Evolutionary conservation across 352 stramenopile species (phyloP).

Genomic region (Phytophthora meadii): DNA sequence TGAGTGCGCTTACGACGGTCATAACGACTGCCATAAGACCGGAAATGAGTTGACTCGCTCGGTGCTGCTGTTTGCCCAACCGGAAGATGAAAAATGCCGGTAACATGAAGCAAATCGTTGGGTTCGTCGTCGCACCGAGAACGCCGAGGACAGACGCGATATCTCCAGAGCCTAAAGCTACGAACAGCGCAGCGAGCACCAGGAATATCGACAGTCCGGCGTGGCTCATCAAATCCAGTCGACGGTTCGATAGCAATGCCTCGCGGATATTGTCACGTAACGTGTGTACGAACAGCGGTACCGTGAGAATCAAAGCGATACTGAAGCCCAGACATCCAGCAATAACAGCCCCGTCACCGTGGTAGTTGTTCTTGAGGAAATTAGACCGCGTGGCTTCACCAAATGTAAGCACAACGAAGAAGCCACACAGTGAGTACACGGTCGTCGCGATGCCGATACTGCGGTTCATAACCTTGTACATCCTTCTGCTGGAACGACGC

Average conservation of each 20-base stretch:
- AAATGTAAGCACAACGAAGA: conserved; percentile 90
- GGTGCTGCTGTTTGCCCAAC: conserved; percentile 49
- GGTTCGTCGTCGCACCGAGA: conserved; percentile 87
- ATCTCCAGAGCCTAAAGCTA: conserved; percentile 77
- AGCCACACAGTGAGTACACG: conserved; percentile 81
- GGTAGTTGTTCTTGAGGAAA: conserved; percentile 91
- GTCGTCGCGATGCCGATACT: conserved; percentile 78
- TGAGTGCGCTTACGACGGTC: conserved; percentile 56
- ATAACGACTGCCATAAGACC: conserved; percentile 53
- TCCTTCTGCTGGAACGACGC: conserved; percentile 76
- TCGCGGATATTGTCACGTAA: conserved; percentile 87
- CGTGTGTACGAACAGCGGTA: conserved; percentile 88
- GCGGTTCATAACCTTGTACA: conserved; percentile 92
- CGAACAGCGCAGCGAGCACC: conserved; percentile 54
- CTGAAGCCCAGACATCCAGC: conserved; percentile 81
- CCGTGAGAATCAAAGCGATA: conserved; percentile 82
- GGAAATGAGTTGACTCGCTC: conserved; percentile 52
- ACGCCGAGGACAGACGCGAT: conserved; percentile 87
- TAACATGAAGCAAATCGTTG: conserved; percentile 89
- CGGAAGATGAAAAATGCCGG: conserved; percentile 80
- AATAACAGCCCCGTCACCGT: conserved; percentile 69
- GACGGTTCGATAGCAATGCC: conserved; percentile 57
- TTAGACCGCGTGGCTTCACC: conserved; percentile 79
- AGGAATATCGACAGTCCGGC: conserved; percentile 60
- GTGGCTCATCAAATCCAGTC: conserved; percentile 58